Evolutionary conservation across 495 filamentous ascomycete genomes (phyloP), one percentile per base, ranked within the genome.

Genomic region (Trichoderma erinaceum): DNA sequence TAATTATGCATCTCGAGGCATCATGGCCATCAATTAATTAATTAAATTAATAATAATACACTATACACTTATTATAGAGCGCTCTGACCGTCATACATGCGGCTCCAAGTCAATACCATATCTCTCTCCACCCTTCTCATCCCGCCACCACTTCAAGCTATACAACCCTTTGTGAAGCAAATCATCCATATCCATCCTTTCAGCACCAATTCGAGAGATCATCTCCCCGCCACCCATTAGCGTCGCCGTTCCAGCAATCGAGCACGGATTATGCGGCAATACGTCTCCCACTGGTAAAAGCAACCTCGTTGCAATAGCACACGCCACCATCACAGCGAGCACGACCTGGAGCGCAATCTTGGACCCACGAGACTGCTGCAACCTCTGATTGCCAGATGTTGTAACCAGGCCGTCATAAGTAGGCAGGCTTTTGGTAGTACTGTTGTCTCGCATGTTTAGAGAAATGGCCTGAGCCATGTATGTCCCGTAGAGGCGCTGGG

Each of bases 181-280:
- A 10, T 16, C 8, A 1, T 32, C 41, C 41, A 16, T 12, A 32
- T 66, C 65, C 65, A 43, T 18, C 32, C 38, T 18, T 23, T 66
- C 21, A 43, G 41, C 5, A 72, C 73, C 75, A 43, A 74, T 73
- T 61, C 74, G 73, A 64, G 71, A 73, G 41, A 68, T 70, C 29
- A 74, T 73, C 48, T 69, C 29, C 23, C 41, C 48, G 10, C 56
- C 48, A 1, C 71, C 69, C 15, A 66, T 50, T 25, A 44, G 32
- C 23, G 25, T 66, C 21, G 65, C 65, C 41, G 41, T 50, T 3
- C 65, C 65, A 23, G 65, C 65, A 10, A 66, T 32, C 16, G 65
- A 66, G 65, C 65, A 66, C 6, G 65, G 65, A 32, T 66, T 50
- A 41, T 66, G 41, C 43, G 65, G 65, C 38, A 66, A 23, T 7